Base-by-base conservation (phyloP, 2,329 filamentous ascomycete species). In the Penicillium palitans region DNA sequence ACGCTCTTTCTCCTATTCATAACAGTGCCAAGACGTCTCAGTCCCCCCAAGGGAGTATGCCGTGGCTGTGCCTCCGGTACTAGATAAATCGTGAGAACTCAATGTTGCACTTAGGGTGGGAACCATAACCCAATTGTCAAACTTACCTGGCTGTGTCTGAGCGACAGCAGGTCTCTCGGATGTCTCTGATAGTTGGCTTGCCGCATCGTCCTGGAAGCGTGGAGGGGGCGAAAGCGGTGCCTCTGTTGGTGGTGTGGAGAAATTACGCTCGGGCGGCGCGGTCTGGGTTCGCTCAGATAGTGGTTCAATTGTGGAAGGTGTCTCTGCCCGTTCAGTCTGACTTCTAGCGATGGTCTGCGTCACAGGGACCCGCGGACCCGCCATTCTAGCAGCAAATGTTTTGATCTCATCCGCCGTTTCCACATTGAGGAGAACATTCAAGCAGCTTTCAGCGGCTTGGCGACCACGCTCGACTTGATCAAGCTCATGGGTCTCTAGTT, bases 401-500 rank as follows among this genome's bases (percentile, higher is more conserved):
- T 76, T 88, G 62, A 99, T 93, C 78, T 99, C 95, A 70, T 89
- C 89, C 19, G 87, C 85, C 0, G 93, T 96, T 72, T 91, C 89
- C 42, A 97, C 86, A 72, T 96, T 95, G 51, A 99, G 81, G 66
- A 98, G 82, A 9, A 88, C 83, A 65, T 91, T 91, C 57, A 99
- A 79, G 27, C 91, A 91, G 60, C 88, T 87, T 72, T 95, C 92
- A 27, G 91, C 87, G 13, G 88, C 86, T 59, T 86, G 80, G 61
- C 91, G 86, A 60, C 84, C 87, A 57, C 89, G 85, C 74, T 96
- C 90, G 17, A 93, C 87, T 66, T 90, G 87, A 71, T 99, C 95
- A 29, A 91, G 85, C 74, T 98, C 93, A 72, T 96, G 89, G 0
- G 95, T 99, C 75, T 96, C 88, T 68, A 93, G 90, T 70, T 97